phyloP scores from a whole-genome alignment of 352 stramenopile species.

The Globisporangium sylvaticum region DNA sequence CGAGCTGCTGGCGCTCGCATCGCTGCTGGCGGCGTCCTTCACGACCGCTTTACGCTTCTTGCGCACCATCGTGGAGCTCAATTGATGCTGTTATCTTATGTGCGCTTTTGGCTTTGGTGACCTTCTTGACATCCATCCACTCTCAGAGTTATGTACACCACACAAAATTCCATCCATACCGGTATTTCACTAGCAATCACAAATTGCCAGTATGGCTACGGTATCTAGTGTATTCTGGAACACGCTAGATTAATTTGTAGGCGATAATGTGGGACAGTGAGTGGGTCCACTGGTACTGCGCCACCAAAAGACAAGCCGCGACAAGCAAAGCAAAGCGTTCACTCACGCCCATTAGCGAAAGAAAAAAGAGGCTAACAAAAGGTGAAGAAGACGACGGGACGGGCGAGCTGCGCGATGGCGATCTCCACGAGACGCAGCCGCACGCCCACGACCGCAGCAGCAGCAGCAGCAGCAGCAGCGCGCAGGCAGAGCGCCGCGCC shows the following conservation, averaged over 20 bases:
- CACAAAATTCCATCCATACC: too few relatives aligned
- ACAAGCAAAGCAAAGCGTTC: neutral
- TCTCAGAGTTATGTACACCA: too few relatives aligned
- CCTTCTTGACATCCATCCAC: neutral
- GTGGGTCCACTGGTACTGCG: neutral
- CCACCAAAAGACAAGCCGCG: neutral
- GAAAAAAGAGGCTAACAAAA: neutral
- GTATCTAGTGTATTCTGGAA: neutral
- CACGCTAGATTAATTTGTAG: neutral
- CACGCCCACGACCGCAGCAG: neutral
- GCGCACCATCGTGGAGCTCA: slow-evolving; percentile 47
- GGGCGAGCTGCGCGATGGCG: slow-evolving; percentile 6
- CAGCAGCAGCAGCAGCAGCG: neutral
- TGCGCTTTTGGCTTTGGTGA: neutral
- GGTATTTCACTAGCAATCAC: too few relatives aligned
- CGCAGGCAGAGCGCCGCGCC: neutral
- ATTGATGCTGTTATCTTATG: neutral
- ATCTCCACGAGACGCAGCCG: slow-evolving; percentile 11
- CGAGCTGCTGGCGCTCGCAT: slow-evolving; percentile 2
- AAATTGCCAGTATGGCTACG: too few relatives aligned
- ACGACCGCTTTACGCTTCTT: slow-evolving; percentile 77
- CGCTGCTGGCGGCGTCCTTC: slow-evolving; percentile 40
- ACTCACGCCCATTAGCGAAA: neutral
- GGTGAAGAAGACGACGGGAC: neutral
- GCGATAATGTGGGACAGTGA: neutral